Percentiles rank a stretch among this genome's conserved stretches.
phyloP scores from a whole-genome alignment of 352 stramenopile species.

The Phytophthora meadii region DNA sequence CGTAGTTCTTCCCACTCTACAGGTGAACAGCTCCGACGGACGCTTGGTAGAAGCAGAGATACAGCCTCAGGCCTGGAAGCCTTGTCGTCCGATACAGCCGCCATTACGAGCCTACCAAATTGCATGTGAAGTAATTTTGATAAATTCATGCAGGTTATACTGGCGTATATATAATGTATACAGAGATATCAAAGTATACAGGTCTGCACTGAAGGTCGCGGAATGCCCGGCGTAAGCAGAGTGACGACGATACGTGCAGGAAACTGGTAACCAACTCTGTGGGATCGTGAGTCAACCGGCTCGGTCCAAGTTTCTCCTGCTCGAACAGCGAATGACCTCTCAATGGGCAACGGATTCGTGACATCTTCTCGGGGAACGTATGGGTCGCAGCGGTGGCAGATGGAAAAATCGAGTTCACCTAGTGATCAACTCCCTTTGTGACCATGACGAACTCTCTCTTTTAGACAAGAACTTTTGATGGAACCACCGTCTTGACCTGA shows the following conservation, averaged over 20 bases:
- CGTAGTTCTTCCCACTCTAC: constrained; percentile 71
- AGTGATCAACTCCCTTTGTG: background rate
- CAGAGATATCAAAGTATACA: too few relatives aligned
- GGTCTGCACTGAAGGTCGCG: too few relatives aligned
- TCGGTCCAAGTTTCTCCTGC: background rate
- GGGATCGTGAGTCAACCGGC: constrained; percentile 14
- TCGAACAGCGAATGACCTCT: constrained; percentile 13
- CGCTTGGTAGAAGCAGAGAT: constrained; percentile 18
- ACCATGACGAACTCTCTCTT: too few relatives aligned
- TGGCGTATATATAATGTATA: too few relatives aligned
- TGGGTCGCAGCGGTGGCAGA: constrained; percentile 6
- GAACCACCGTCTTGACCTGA: background rate
- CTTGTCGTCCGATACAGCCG: background rate
- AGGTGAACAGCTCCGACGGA: constrained; percentile 29
- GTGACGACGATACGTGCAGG: constrained; percentile 5
- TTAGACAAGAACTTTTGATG: too few relatives aligned
- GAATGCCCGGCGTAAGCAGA: background rate
- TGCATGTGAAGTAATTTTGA: too few relatives aligned
- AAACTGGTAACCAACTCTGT: constrained; percentile 1
- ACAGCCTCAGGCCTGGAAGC: background rate
- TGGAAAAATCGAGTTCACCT: constrained; percentile 16
- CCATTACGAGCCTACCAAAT: background rate
- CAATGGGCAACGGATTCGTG: background rate
- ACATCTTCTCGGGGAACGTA: constrained; percentile 20
- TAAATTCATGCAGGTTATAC: too few relatives aligned